phyloP scores from a whole-genome alignment of 2,329 filamentous ascomycete species.

The Fusarium sp. region DNA sequence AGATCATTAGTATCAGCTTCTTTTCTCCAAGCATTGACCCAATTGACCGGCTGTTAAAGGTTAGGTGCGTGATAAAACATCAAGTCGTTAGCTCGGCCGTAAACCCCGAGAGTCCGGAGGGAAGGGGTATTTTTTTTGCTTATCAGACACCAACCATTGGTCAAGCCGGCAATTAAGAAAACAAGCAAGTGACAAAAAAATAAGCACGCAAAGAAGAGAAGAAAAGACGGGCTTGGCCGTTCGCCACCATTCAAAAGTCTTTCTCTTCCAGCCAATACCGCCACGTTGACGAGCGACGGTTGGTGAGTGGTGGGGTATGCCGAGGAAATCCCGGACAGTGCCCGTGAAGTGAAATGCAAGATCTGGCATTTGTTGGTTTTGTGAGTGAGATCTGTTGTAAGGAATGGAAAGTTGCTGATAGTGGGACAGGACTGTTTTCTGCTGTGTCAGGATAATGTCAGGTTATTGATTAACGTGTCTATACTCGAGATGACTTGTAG shows the following conservation, averaged over 20 bases:
- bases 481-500: not conserved
- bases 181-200: not conserved
- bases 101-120: not conserved
- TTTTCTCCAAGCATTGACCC: not conserved
- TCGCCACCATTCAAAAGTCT: not conserved
- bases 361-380: constrained; percentile 20
- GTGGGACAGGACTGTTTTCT: not conserved
- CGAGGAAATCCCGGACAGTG: constrained; percentile 38
- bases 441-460: constrained; percentile 11
- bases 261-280: constrained; percentile 29
- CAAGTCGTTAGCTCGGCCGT: constrained; percentile 6
- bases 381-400: not conserved
- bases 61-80: not conserved
- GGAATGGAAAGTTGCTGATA: constrained; percentile 29
- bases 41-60: not conserved
- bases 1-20: not conserved
- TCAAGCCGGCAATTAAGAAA: constrained; percentile 15
- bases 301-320: constrained; percentile 40
- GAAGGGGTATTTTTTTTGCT: constrained; percentile 13
- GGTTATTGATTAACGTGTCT: not conserved
- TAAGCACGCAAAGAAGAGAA: constrained; percentile 11
- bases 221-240: constrained; percentile 24
- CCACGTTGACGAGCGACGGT: constrained; percentile 38
- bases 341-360: constrained; percentile 3
- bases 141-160: constrained; percentile 31